Evolutionary conservation across 495 filamentous ascomycete species (phyloP).

Genomic region (Amniculicola lignicola): DNA sequence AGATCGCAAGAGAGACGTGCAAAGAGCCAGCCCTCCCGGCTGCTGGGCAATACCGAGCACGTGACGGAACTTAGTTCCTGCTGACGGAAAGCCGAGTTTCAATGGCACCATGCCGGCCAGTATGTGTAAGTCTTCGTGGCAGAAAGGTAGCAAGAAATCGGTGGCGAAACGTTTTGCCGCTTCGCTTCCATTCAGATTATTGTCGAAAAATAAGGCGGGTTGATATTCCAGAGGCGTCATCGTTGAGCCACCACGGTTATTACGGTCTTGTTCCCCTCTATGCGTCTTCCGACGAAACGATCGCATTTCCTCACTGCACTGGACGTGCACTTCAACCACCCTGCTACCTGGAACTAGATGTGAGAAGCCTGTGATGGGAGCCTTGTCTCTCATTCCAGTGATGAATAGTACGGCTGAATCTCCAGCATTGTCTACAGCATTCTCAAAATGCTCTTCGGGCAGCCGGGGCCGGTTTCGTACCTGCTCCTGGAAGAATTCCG

Average conservation of each 20-base stretch:
- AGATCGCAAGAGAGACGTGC: conserved; percentile 51
- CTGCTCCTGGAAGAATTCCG: conserved; percentile 53
- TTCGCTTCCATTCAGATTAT: conserved; percentile 46
- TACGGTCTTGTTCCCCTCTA: conserved; percentile 31
- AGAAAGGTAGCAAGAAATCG: conserved; percentile 49
- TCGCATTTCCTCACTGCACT: conserved; percentile 48
- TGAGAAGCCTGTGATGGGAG: conserved; percentile 54
- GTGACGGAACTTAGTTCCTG: conserved; percentile 53
- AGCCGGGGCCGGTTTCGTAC: conserved; percentile 48
- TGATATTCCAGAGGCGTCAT: conserved; percentile 40
- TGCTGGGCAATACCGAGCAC: conserved; percentile 59
- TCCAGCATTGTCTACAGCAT: conserved; percentile 45
- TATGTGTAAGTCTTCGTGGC: conserved; percentile 50
- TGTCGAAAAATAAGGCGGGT: conserved; percentile 53
- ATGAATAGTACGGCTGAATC: conserved; percentile 59
- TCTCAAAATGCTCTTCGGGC: conserved; percentile 55
- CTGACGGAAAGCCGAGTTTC: conserved; percentile 52
- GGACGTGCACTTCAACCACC: conserved; percentile 54
- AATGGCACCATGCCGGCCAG: conserved; percentile 53
- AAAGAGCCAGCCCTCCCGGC: conserved; percentile 52
- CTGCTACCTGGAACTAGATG: conserved; percentile 56
- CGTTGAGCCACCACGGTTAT: conserved; percentile 37
- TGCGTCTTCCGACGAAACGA: conserved; percentile 42
- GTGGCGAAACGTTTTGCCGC: conserved; percentile 47
- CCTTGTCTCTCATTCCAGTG: conserved; percentile 65